Conservation (phyloP, 2,329 filamentous ascomycete species). For the Penicillium sp. region DNA sequence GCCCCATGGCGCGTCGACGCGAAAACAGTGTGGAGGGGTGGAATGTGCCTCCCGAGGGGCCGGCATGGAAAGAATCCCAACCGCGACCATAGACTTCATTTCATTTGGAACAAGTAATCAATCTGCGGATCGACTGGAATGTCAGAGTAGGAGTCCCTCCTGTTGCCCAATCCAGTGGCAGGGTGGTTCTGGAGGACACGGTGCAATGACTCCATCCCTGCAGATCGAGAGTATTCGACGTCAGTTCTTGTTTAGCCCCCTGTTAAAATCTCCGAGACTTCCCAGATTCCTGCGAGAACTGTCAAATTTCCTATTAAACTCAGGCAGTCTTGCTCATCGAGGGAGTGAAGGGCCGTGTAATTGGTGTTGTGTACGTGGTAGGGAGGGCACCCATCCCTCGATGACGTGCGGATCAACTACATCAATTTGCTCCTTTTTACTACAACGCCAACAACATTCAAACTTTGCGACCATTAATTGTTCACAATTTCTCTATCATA, state of each 20-base stretch:
- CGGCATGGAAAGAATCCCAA: conserved; percentile 24
- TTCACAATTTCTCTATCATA: neutral
- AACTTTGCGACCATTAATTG: neutral
- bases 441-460: neutral
- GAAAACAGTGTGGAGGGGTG: conserved; percentile 26
- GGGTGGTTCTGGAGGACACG: conserved; percentile 3
- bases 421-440: neutral
- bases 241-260: conserved; percentile 15
- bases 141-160: conserved; percentile 1
- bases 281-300: conserved; percentile 2
- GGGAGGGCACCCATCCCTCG: conserved; percentile 9
- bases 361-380: conserved; percentile 1
- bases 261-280: conserved; percentile 12
- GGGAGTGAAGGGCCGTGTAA: conserved; percentile 7
- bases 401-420: conserved; percentile 9
- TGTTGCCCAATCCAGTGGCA: conserved; percentile 3
- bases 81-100: conserved; percentile 6
- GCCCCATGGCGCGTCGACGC: conserved; percentile 26
- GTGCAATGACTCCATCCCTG: conserved; percentile 12
- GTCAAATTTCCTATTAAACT: conserved; percentile 1
- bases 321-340: conserved; percentile 8
- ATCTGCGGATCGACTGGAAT: conserved; percentile 18
- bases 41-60: conserved; percentile 25
- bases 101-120: neutral
- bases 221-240: conserved; percentile 6